Evolutionary conservation across 2,329 filamentous ascomycete genomes (phyloP).

Genomic region (Fusarium sp.): DNA sequence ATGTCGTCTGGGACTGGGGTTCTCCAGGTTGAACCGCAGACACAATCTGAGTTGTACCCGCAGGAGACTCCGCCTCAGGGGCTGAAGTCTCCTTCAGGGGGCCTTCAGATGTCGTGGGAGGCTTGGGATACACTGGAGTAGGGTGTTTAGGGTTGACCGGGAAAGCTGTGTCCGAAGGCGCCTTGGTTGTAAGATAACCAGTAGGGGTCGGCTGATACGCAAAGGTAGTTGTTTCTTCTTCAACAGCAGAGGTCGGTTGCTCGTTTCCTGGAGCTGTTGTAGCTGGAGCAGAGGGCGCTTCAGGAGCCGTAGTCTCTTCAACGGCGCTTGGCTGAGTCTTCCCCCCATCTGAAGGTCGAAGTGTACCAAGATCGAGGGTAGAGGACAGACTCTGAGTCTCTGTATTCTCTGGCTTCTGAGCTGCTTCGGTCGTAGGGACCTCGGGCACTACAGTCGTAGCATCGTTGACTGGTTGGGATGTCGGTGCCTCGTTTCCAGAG

Average conservation of each 20-base stretch:
- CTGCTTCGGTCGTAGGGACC: constrained; percentile 7
- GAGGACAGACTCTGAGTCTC: constrained; percentile 17
- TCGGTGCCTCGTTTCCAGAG: background rate
- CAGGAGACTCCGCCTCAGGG: background rate
- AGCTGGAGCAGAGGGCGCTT: constrained; percentile 5
- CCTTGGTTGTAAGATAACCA: constrained; percentile 11
- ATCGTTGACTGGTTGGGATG: constrained; percentile 1
- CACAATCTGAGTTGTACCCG: constrained; percentile 27
- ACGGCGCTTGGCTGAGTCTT: constrained; percentile 9
- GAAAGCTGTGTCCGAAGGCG: constrained; percentile 11
- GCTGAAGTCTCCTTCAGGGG: constrained; percentile 4
- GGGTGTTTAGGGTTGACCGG: constrained; percentile 11
- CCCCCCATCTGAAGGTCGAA: constrained; percentile 28
- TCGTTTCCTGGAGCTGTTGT: constrained; percentile 3
- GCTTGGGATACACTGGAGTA: constrained; percentile 4
- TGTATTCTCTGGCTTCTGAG: constrained; percentile 18
- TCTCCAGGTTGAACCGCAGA: constrained; percentile 31
- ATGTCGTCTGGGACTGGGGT: constrained; percentile 11
- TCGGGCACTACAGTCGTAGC: constrained; percentile 5
- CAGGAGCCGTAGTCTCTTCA: constrained; percentile 21
- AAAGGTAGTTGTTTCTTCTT: constrained; percentile 7
- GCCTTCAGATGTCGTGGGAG: background rate
- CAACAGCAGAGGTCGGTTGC: background rate
- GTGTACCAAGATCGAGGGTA: constrained; percentile 39
- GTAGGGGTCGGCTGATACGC: constrained; percentile 16